A percentile compares a stretch with the other conserved stretches of the same genome.
Evolutionary conservation across 2,329 filamentous ascomycete genomes (phyloP).

Genomic region (Fusarium udum): DNA sequence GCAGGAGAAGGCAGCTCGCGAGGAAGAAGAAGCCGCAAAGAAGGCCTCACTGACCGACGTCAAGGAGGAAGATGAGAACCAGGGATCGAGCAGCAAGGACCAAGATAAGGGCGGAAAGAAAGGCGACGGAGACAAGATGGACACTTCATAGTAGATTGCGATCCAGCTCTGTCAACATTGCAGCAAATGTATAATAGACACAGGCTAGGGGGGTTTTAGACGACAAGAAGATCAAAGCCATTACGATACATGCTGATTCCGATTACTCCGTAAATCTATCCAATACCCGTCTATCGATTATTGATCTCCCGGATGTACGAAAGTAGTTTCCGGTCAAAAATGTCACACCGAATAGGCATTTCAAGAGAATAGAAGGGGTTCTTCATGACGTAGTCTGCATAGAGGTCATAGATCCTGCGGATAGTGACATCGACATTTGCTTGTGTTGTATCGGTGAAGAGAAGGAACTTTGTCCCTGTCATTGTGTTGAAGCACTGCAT

Average conservation of each 20-base stretch:
- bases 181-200: conserved; percentile 51
- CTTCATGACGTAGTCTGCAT: conserved; percentile 98
- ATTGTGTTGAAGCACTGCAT: conserved; percentile 95
- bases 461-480: conserved; percentile 93
- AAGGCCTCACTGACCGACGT: conserved; percentile 84
- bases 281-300: conserved; percentile 55
- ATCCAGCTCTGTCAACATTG: conserved; percentile 39
- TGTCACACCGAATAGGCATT: conserved; percentile 96
- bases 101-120: conserved; percentile 71
- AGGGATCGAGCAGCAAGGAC: conserved; percentile 73
- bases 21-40: conserved; percentile 76
- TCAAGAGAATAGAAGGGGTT: conserved; percentile 98
- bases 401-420: conserved; percentile 89
- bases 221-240: conserved; percentile 40
- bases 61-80: conserved; percentile 76
- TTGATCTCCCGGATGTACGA: conserved; percentile 82
- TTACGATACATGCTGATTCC: conserved; percentile 31
- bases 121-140: conserved; percentile 81
- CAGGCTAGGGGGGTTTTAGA: conserved; percentile 40
- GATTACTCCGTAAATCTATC: conserved; percentile 24
- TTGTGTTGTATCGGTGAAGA: conserved; percentile 92
- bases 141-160: conserved; percentile 70
- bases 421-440: conserved; percentile 87
- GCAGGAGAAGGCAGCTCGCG: conserved; percentile 84
- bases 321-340: conserved; percentile 87